These are phyloP conservation scores for Colletotrichum sp. DNA, from an alignment of 2,329 filamentous ascomycete species.

Conservation along the genomic window DNA sequence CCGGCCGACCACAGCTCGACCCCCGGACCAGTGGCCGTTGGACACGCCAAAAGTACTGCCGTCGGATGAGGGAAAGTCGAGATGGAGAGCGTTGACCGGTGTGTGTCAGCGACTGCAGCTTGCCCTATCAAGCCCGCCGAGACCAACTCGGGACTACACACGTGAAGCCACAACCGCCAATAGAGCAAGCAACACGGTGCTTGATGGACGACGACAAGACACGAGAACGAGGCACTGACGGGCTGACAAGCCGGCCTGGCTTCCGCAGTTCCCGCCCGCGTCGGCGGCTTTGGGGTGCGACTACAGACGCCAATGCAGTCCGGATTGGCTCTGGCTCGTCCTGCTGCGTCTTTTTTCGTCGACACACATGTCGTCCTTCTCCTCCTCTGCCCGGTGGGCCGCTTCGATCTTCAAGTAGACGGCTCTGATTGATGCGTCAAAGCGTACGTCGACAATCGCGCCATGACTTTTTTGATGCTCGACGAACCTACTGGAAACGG, in stretches of 20 bases:
- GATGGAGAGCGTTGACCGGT: not conserved
- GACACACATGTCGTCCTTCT: not conserved
- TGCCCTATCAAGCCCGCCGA: not conserved
- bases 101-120: conserved; percentile 1
- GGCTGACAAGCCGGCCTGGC: not conserved
- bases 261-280: conserved; percentile 4
- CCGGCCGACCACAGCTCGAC: not conserved
- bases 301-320: not conserved
- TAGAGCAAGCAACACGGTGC: not conserved
- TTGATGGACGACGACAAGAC: not conserved
- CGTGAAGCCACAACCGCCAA: not conserved
- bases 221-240: not conserved
- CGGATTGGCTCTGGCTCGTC: not conserved
- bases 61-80: not conserved
- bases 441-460: not conserved
- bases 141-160: not conserved
- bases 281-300: not conserved
- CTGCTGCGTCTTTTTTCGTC: not conserved
- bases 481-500: conserved; percentile 8
- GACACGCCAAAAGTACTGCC: conserved; percentile 4
- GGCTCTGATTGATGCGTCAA: conserved; percentile 6
- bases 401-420: not conserved
- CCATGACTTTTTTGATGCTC: conserved; percentile 8
- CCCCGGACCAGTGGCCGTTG: not conserved
- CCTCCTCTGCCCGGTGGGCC: not conserved